Conservation (phyloP, 2,329 filamentous ascomycete genomes). For the Fusarium veterinarium region DNA sequence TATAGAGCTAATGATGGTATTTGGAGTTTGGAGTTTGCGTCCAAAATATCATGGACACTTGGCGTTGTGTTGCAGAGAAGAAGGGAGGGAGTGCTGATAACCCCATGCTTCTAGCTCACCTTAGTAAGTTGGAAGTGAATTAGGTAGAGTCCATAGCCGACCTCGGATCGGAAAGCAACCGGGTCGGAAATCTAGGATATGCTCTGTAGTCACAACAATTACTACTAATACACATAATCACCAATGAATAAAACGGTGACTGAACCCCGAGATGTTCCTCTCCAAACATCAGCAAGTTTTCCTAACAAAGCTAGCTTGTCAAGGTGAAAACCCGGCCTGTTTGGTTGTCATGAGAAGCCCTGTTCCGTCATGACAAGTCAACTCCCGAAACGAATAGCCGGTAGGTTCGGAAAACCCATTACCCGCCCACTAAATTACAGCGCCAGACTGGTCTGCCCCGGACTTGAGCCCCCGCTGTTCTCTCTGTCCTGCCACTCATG, state of each 20-base stretch:
- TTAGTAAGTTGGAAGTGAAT: not conserved
- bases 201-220: constrained; percentile 24
- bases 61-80: constrained; percentile 6
- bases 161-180: constrained; percentile 31
- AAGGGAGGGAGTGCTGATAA: not conserved
- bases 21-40: constrained; percentile 17
- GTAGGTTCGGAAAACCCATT: constrained; percentile 43
- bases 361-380: constrained; percentile 34
- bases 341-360: constrained; percentile 19
- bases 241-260: constrained; percentile 24
- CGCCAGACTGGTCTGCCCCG: constrained; percentile 18
- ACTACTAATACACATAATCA: constrained; percentile 30
- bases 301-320: constrained; percentile 13
- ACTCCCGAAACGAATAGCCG: constrained; percentile 46
- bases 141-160: constrained; percentile 13
- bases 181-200: constrained; percentile 5
- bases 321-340: not conserved
- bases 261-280: constrained; percentile 30
- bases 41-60: constrained; percentile 18
- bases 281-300: not conserved
- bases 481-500: constrained; percentile 14
- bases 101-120: not conserved
- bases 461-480: constrained; percentile 40
- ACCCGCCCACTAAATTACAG: constrained; percentile 35
- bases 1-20: not conserved